Percentiles rank a stretch among this genome's conserved stretches.
Conservation (phyloP, 257 asterid genomes). For the Salvia splendens region DNA sequence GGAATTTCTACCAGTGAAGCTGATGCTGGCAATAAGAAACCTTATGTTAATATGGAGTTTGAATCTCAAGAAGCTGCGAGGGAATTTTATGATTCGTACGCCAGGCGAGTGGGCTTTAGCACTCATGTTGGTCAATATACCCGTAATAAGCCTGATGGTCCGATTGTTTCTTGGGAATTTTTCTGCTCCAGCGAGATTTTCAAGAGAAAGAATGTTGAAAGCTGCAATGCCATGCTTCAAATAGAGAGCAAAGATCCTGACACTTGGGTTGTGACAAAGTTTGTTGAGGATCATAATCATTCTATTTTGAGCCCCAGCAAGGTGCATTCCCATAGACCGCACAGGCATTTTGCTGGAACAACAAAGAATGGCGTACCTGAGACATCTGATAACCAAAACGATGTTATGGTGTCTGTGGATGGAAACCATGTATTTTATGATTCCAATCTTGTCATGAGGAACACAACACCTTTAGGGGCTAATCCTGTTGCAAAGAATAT, state of each 20-base stretch:
- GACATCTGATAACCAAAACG: conserved; percentile 46
- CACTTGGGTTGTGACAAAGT: conserved; percentile 70
- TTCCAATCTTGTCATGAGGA: conserved; percentile 40
- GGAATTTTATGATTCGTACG: conserved; percentile 66
- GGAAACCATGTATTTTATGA: conserved; percentile 52
- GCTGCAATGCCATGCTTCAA: conserved; percentile 67
- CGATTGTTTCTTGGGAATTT: conserved; percentile 62
- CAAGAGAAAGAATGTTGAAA: conserved; percentile 58
- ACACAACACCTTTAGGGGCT: conserved; percentile 35
- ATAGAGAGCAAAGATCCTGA: conserved; percentile 53
- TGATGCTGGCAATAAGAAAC: conserved; percentile 49
- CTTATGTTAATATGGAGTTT: conserved; percentile 71
- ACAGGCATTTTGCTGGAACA: conserved; percentile 69
- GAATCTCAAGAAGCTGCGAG: conserved; percentile 73
- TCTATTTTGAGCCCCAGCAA: conserved; percentile 53
- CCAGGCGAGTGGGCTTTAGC: conserved; percentile 65
- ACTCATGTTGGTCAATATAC: conserved; percentile 59
- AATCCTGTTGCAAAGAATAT: conserved; percentile 30
- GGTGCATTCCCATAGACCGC: conserved; percentile 63
- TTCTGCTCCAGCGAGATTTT: conserved; percentile 64
- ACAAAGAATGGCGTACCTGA: conserved; percentile 45
- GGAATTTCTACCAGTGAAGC: conserved; percentile 47
- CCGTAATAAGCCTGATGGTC: conserved; percentile 66
- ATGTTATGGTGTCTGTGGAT: conserved; percentile 44
- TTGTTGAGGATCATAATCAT: conserved; percentile 81